These are phyloP conservation scores for Lipomyces spencermartinsiae DNA, from an alignment of 805 yeast species.

Conservation along the genomic window DNA sequence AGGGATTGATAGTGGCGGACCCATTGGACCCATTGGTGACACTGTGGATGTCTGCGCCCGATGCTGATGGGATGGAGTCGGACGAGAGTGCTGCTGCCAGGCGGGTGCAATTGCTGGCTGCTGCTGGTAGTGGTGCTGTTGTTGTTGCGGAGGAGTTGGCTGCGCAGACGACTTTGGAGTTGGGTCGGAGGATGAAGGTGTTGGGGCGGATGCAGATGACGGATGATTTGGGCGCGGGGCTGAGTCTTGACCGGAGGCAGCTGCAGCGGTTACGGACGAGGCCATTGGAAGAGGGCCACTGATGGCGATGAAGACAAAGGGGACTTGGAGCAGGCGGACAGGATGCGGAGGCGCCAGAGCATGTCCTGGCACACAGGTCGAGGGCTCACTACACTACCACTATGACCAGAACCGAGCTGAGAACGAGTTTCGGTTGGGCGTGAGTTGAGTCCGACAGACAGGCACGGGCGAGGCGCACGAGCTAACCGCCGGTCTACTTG, in stretches of 20 bases:
- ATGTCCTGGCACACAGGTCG: background rate
- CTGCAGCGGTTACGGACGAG: background rate
- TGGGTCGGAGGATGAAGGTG: conserved; percentile 2
- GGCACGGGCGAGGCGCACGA: background rate
- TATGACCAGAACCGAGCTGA: background rate
- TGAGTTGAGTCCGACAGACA: conserved; percentile 3
- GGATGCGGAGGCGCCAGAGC: conserved; percentile 10
- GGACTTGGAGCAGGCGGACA: background rate
- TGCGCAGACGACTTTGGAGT: background rate
- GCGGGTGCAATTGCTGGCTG: conserved; percentile 1
- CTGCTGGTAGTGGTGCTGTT: background rate
- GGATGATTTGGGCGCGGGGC: conserved; percentile 1
- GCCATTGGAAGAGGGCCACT: background rate
- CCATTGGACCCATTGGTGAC: conserved; percentile 3
- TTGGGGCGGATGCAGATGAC: conserved; percentile 9
- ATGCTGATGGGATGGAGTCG: background rate
- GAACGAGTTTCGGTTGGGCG: background rate
- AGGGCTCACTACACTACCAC: background rate
- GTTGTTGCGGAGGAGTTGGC: conserved; percentile 6
- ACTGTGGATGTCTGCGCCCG: conserved; percentile 3
- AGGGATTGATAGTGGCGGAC: background rate
- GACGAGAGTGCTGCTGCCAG: conserved; percentile 17
- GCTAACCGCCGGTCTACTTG: background rate
- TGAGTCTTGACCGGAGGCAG: background rate
- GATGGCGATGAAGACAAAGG: background rate